phyloP scores from a whole-genome alignment of 371 early-diverging fungal genomes.

The Actinomortierella wolfii region DNA sequence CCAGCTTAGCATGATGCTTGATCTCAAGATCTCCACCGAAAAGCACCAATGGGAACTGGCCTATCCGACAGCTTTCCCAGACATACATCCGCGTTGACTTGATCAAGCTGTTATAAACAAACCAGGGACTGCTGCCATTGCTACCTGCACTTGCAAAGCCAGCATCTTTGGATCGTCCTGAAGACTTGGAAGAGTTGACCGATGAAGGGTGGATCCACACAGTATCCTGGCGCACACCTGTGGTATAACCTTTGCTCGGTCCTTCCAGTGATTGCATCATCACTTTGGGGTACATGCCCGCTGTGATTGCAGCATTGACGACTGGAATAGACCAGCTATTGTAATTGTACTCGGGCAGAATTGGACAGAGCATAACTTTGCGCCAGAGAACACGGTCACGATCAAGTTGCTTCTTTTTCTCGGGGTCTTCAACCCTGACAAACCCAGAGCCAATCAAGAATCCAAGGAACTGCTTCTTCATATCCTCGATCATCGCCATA shows the following conservation, averaged over 20 bases:
- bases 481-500: slow-evolving; percentile 76
- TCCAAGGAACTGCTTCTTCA: slow-evolving; percentile 79
- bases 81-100: slow-evolving; percentile 58
- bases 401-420: slow-evolving; percentile 20
- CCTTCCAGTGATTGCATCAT: slow-evolving; percentile 43
- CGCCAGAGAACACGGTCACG: slow-evolving; percentile 28
- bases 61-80: slow-evolving; percentile 60
- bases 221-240: slow-evolving; percentile 38
- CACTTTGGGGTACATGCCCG: slow-evolving; percentile 71
- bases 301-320: slow-evolving; percentile 67
- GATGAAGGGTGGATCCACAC: slow-evolving; percentile 69
- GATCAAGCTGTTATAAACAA: slow-evolving; percentile 62
- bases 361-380: slow-evolving; percentile 47
- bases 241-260: slow-evolving; percentile 31
- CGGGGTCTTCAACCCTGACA: slow-evolving; percentile 48
- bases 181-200: slow-evolving; percentile 41
- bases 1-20: slow-evolving; percentile 60
- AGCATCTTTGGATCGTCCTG: too few relatives aligned
- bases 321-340: slow-evolving; percentile 54
- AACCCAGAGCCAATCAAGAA: slow-evolving; percentile 78
- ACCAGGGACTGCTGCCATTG: slow-evolving; percentile 38
- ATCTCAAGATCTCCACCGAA: slow-evolving; percentile 60
- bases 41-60: slow-evolving; percentile 55
- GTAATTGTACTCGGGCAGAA: slow-evolving; percentile 53
- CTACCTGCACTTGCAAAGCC: slow-evolving; percentile 44